Evolutionary conservation across 805 yeast species (phyloP), one percentile per base, ranked within the genome.

Genomic region (Martiniozyma abietophila): DNA sequence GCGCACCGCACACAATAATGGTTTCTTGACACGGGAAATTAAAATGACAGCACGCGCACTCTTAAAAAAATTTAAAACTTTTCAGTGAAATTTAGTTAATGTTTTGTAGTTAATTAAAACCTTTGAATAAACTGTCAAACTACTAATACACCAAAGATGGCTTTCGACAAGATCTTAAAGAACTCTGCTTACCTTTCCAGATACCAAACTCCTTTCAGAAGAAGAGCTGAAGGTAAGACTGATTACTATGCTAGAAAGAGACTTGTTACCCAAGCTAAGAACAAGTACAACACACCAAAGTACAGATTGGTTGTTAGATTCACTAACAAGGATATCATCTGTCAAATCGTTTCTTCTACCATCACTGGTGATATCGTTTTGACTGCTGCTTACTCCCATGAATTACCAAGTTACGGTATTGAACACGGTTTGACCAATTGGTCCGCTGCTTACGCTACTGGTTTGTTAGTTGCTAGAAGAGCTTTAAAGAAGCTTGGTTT

Each of bases 201-300:
- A 69, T 92, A 78, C 95, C 98, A 92, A 77, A 92, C 98, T 67
- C 96, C 97, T 53, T 92, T 88, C 95, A 86, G 98, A 72, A 88
- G 98, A 80, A 84, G 98, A 82, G 84, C 94, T 68, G 96, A 92
- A 75, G 98, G 98, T 75, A 92, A 92, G 80, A 92, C 98, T 65
- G 98, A 92, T 70, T 92, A 88, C 94, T 92, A 88, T 80, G 96
- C 92, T 69, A 88, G 98, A 80, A 92, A 92, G 95, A 86, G 97
- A 76, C 76, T 92, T 64, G 92, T 92, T 62, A 76, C 96, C 61
- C 98, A 92, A 76, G 96, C 89, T 92, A 92, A 92, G 88, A 96
- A 96, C 66, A 92, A 92, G 78, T 92, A 92, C 94, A 80, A 77
- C 81, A 66, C 96, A 64, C 98, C 98, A 72, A 92, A 92, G 78